These are phyloP conservation scores for Aspergillus quadricinctus DNA, from an alignment of 2,329 filamentous ascomycete species.

Conservation along the genomic window DNA sequence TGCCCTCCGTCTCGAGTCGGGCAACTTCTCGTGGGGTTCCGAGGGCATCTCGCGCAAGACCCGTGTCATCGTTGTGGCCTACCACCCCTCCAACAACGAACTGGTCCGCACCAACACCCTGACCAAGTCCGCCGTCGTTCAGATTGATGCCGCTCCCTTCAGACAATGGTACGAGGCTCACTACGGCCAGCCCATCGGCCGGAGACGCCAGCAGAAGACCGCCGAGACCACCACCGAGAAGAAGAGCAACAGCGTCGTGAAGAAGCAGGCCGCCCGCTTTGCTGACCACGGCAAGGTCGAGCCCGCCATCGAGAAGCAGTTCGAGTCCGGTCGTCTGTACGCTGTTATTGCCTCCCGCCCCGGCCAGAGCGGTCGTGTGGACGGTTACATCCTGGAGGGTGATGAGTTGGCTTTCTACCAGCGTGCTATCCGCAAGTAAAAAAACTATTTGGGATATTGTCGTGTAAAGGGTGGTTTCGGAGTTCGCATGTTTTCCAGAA, in stretches of 20 bases:
- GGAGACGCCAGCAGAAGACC: slow-evolving; percentile 81
- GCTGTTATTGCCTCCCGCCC: slow-evolving; percentile 89
- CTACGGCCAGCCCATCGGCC: slow-evolving; percentile 88
- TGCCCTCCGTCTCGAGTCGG: slow-evolving; percentile 94
- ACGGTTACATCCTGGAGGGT: slow-evolving; percentile 98
- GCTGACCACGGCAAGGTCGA: slow-evolving; percentile 89
- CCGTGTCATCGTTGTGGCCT: slow-evolving; percentile 96
- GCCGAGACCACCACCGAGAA: slow-evolving; percentile 58
- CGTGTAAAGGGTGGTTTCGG: slow-evolving; percentile 32
- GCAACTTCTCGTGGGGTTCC: slow-evolving; percentile 99
- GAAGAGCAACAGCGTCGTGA: slow-evolving; percentile 94
- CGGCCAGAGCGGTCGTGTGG: slow-evolving; percentile 92
- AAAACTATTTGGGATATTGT: slow-evolving; percentile 25
- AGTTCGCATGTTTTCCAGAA: slow-evolving; percentile 34
- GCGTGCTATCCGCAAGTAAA: slow-evolving; percentile 98
- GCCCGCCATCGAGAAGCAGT: slow-evolving; percentile 89
- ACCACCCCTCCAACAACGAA: slow-evolving; percentile 99
- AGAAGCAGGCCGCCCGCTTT: slow-evolving; percentile 90
- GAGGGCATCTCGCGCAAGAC: slow-evolving; percentile 98
- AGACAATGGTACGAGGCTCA: slow-evolving; percentile 99
- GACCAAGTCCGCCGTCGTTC: slow-evolving; percentile 97
- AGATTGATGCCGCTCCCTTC: slow-evolving; percentile 98
- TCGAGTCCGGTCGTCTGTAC: slow-evolving; percentile 97
- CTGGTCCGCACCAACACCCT: slow-evolving; percentile 99
- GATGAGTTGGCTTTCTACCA: slow-evolving; percentile 99